A percentile compares a stretch with the other conserved stretches of the same genome.
phyloP scores from a whole-genome alignment of 139 green algal species.

The Asterochloris sp. region DNA sequence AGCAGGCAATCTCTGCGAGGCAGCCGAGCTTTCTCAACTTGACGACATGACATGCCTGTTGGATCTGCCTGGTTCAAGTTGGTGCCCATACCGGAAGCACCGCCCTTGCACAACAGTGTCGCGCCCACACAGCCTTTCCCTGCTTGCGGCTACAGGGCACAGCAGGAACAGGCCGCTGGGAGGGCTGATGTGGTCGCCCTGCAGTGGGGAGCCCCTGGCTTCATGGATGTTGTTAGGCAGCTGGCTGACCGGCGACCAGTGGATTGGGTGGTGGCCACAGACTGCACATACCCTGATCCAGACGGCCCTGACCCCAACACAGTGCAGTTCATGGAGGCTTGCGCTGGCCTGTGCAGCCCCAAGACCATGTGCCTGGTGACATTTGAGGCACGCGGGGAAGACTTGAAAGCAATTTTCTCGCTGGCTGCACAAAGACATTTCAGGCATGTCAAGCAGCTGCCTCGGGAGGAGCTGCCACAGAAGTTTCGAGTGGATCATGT shows the following conservation, averaged over 20 bases:
- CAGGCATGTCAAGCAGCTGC: not conserved
- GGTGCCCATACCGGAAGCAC: no score
- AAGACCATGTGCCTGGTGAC: conserved; percentile 30
- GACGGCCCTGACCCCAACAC: conserved; percentile 16
- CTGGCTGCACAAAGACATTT: conserved; percentile 11
- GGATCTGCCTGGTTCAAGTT: no score
- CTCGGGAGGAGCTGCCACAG: not conserved
- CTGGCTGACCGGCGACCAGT: conserved; percentile 31
- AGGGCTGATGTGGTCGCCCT: conserved; percentile 61
- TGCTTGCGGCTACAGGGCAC: conserved; percentile 33
- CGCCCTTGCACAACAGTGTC: no score
- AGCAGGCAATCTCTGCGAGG: no score
- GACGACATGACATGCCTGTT: no score
- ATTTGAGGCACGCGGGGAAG: conserved; percentile 21
- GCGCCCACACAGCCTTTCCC: no score
- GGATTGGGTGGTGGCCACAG: conserved; percentile 68
- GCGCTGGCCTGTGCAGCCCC: conserved; percentile 27
- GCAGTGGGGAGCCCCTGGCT: conserved; percentile 57
- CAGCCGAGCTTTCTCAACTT: no score
- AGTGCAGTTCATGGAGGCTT: conserved; percentile 41
- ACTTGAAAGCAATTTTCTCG: not conserved
- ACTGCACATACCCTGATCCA: conserved; percentile 84
- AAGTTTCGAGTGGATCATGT: conserved; percentile 8
- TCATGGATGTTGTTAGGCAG: conserved; percentile 22
- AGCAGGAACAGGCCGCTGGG: conserved; percentile 29